Evolutionary conservation across 2,329 filamentous ascomycete species (phyloP).

Genomic region (Elsinoe necatrix): DNA sequence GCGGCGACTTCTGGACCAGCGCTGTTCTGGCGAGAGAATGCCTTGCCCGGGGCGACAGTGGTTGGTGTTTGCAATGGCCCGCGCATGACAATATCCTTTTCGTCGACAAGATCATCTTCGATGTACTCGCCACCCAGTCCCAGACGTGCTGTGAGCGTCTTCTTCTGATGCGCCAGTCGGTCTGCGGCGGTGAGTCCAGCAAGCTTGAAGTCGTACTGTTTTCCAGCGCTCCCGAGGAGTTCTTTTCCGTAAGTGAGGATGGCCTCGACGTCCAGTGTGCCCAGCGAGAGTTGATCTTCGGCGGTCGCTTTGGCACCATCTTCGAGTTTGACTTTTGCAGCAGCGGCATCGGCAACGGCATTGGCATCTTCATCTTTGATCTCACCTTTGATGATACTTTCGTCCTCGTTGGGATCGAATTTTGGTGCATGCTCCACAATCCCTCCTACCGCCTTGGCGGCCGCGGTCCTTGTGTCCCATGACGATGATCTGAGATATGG

Average conservation of each 20-base stretch:
- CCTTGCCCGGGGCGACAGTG: conserved; percentile 45
- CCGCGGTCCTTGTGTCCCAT: conserved; percentile 92
- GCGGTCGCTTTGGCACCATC: conserved; percentile 25
- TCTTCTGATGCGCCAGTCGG: conserved; percentile 79
- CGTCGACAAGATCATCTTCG: conserved; percentile 71
- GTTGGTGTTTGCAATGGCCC: conserved; percentile 31
- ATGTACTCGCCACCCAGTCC: conserved; percentile 77
- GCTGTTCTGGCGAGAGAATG: conserved; percentile 38
- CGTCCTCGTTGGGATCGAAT: conserved; percentile 80
- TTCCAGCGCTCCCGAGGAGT: conserved; percentile 71
- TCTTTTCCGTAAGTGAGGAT: conserved; percentile 79
- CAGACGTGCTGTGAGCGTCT: conserved; percentile 70
- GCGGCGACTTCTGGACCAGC: conserved; percentile 33
- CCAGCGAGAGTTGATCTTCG: conserved; percentile 61
- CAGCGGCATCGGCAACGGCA: background rate
- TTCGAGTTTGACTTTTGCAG: background rate
- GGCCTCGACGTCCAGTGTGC: conserved; percentile 65
- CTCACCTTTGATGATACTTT: conserved; percentile 46
- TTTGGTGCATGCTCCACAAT: conserved; percentile 81
- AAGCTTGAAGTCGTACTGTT: conserved; percentile 74
- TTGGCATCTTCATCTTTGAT: conserved; percentile 30
- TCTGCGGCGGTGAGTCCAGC: conserved; percentile 73
- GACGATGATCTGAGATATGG: conserved; percentile 90
- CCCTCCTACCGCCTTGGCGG: conserved; percentile 87
- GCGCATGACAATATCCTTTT: conserved; percentile 49